These are phyloP conservation scores for Colletotrichum sp. DNA, from an alignment of 2,329 filamentous ascomycete species.

Conservation along the genomic window DNA sequence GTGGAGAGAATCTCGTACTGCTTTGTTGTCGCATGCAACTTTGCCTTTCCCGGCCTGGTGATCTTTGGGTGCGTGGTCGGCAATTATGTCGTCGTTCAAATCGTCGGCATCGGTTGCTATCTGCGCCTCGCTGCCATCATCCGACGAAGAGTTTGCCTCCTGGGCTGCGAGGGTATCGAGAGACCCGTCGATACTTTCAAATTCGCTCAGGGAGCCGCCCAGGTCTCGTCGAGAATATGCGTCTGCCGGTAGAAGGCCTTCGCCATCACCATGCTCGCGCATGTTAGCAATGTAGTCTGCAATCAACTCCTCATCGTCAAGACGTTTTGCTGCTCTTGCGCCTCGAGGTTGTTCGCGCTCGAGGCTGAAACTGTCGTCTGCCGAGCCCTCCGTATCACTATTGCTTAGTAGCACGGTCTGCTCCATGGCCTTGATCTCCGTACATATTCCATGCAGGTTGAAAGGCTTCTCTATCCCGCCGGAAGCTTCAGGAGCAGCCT, in stretches of 20 bases:
- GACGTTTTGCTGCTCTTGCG: constrained; percentile 5
- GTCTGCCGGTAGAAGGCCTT: constrained; percentile 68
- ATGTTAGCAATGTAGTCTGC: constrained; percentile 78
- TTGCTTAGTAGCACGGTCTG: constrained; percentile 25
- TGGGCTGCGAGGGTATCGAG: neutral
- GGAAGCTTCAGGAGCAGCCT: neutral
- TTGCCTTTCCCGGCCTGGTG: neutral
- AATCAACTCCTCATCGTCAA: constrained; percentile 61
- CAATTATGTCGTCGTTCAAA: neutral
- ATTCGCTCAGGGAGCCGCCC: constrained; percentile 26
- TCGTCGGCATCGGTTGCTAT: neutral
- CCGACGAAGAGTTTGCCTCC: neutral
- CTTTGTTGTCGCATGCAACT: neutral
- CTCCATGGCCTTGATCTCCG: constrained; percentile 35
- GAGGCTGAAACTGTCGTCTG: neutral
- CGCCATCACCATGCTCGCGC: constrained; percentile 54
- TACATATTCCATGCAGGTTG: constrained; percentile 31
- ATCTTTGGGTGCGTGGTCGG: neutral
- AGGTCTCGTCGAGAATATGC: constrained; percentile 48
- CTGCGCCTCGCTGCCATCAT: neutral
- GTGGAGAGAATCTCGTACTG: neutral
- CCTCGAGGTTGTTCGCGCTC: neutral
- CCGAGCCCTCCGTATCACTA: neutral
- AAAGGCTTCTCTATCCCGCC: constrained; percentile 17
- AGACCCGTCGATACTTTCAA: constrained; percentile 29